Evolutionary conservation across 768 basidiomycete species (phyloP).

Genomic region (Leccinum ochraceum): DNA sequence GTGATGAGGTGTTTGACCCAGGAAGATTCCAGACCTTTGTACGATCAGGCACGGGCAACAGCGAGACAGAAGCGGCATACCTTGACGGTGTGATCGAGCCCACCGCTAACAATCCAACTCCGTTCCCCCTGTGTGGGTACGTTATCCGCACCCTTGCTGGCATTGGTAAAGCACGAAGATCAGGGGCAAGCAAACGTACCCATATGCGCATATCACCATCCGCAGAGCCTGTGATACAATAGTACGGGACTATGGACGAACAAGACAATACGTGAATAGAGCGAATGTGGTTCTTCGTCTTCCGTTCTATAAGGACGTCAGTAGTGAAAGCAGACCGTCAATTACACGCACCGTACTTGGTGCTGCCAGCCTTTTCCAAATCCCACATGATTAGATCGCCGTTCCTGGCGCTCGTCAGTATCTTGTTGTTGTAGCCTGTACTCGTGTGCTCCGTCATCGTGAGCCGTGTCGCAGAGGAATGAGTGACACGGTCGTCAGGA

Average conservation of each 20-base stretch:
- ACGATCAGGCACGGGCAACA: constrained; percentile 2
- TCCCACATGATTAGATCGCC: constrained; percentile 88
- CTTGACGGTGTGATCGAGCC: constrained; percentile 79
- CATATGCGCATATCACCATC: constrained; percentile 81
- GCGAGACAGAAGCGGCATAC: constrained; percentile 34
- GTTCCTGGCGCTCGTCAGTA: constrained; percentile 77
- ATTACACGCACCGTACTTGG: constrained; percentile 64
- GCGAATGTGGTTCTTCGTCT: constrained; percentile 67
- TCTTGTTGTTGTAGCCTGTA: constrained; percentile 74
- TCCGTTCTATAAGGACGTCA: constrained; percentile 51
- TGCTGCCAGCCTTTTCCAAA: constrained; percentile 59
- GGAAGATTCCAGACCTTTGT: constrained; percentile 73
- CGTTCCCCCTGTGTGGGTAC: constrained; percentile 22
- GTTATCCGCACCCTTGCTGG: constrained; percentile 18
- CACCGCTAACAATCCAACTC: constrained; percentile 81
- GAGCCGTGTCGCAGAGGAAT: background rate
- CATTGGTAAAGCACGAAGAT: background rate
- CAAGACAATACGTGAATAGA: constrained; percentile 71
- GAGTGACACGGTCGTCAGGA: constrained; percentile 12
- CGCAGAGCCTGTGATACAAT: constrained; percentile 78
- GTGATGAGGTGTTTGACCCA: constrained; percentile 39
- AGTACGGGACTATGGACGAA: constrained; percentile 66
- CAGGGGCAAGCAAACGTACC: constrained; percentile 43
- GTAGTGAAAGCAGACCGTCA: constrained; percentile 9
- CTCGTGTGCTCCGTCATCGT: constrained; percentile 4